Base-by-base conservation (phyloP, 352 stramenopile genomes). In the Pythium rhizo-oryzae region DNA sequence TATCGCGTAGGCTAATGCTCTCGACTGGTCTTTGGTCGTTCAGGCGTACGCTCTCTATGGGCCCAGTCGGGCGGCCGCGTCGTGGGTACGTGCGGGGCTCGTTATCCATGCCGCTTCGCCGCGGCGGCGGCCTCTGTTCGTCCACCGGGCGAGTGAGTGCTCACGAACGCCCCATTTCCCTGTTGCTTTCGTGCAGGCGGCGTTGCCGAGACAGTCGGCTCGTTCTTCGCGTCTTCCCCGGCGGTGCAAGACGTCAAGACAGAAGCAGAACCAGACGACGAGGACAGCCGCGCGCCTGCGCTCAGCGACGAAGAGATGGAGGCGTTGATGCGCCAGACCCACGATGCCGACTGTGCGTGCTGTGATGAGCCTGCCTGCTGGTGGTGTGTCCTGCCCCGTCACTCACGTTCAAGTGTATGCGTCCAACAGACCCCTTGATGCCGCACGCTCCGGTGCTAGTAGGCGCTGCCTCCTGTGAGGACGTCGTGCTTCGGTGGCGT, bases 371-470 rank as follows among this genome's bases (percentile, higher is more conserved):
- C 25, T 60, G 23, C 28, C 16, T 46, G 9, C 28, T 44, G 28
- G 24, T 51, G 28, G 28, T 24, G 16, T 23, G 16, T 51, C 18
- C 18, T 23, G 8, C 44, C 12, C 44, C 15, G 30, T 43, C 12
- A 58, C 21, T 58, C 15, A 28, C 16, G 12, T 15, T 15, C 25
- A 12, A 41, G 8, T 59, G 37, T 56, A 8, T 33, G 37, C 11
- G 28, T 33, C 12, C 1, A 57, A 83, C 51, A 68, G 79, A 85
- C 50, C 76, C 80, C 46, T 41, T 68, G 21, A 83, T 79, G 56
- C 80, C 80, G 19, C 71, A 88, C 58, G 52, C 76, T 4, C 80
- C 80, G n/a, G 50, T 88, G 33, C 35, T 88, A 8, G 78, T 88
- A 8, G 74, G 69, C 19, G 80, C 59, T 13, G 65, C 71, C 15